These are phyloP conservation scores for Vaccinium macrocarpon DNA, from an alignment of 148 eudicot genomes.

Conservation along the genomic window DNA sequence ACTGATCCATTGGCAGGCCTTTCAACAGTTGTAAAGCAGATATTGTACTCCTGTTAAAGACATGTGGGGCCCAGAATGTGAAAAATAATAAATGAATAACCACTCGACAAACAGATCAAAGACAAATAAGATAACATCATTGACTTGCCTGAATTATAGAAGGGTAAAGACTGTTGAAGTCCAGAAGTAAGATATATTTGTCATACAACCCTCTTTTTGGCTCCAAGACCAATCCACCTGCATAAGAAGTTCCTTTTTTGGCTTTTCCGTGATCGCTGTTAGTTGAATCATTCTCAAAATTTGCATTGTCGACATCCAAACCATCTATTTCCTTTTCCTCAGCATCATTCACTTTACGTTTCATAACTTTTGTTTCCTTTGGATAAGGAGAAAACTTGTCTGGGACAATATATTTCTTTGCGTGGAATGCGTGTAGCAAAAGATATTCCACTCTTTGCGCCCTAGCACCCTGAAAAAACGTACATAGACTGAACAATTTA, in stretches of 20 bases:
- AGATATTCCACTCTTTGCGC: slow-evolving; percentile 98
- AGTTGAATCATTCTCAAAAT: slow-evolving; percentile 49
- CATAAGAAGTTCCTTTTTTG: slow-evolving; percentile 88
- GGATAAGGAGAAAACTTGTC: slow-evolving; percentile 69
- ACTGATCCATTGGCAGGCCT: slow-evolving; percentile 58
- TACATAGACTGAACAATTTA: slow-evolving; percentile 1
- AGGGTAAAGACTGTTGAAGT: slow-evolving; percentile 99
- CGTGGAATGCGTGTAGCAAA: slow-evolving; percentile 91
- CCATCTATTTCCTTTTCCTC: slow-evolving; percentile 39
- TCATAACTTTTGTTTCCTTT: slow-evolving; percentile 57
- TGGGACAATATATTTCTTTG: slow-evolving; percentile 85
- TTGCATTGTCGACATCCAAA: slow-evolving; percentile 35
- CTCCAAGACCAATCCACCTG: slow-evolving; percentile 96
- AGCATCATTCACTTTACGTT: slow-evolving; percentile 57
- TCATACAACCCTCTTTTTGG: slow-evolving; percentile 96
- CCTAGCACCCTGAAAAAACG: slow-evolving; percentile 82
- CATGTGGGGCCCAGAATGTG: background rate
- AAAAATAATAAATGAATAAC: background rate
- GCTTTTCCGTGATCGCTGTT: slow-evolving; percentile 51
- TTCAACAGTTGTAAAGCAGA: slow-evolving; percentile 95
- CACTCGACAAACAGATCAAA: background rate
- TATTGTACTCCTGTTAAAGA: slow-evolving; percentile 78
- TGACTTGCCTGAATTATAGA: slow-evolving; percentile 88
- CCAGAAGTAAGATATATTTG: slow-evolving; percentile 87
- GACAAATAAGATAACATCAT: background rate